Evolutionary conservation across 768 basidiomycete genomes (phyloP), one percentile per base, ranked within the genome.

Genomic region (Collybia mongolica): DNA sequence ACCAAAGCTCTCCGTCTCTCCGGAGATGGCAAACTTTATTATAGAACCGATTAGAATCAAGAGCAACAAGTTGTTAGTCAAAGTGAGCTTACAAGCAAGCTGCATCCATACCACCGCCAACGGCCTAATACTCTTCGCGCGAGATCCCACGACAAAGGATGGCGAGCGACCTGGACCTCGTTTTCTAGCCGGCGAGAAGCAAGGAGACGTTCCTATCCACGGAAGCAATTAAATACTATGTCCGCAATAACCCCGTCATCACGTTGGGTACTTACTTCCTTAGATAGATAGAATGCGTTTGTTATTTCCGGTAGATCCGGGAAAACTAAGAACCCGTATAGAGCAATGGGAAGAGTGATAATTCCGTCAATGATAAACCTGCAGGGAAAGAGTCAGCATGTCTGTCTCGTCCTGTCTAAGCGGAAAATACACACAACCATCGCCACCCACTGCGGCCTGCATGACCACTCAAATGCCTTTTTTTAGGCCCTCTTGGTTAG

Each of bases 31-130:
- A 57, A 86, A 86, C 84, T 84, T 14, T 44, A 24, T 9, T 9
- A 48, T 19, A 19, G 3, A 26, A 28, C 22, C 40, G n/a, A 44
- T 39, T 14, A 39, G 23, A 48, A 46, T 48, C 39, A 38, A 18
- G 23, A 36, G 32, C 15, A 22, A 11, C 6, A 5, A 22, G 40
- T 1, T 1, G 19, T 39, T 19, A 26, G 38, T 26, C 48, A n/a
- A 43, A 20, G 15, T 47, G 53, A 28, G 48, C 74, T 58, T 56
- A 84, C 85, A 59, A 85, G 67, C 24, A 85, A 64, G 55, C 83
- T 85, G 57, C 83, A 85, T 3, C 68, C 84, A 57, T 86, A 86
- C 79, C 82, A 86, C 44, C 84, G 68, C 86, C 85, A 87, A 6
- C 77, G 72, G 20, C 75, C 67, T 20, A 86, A 68, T 38, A 86